phyloP scores from a whole-genome alignment of 177 flowering plant genomes.

The Vitis hybrid region DNA sequence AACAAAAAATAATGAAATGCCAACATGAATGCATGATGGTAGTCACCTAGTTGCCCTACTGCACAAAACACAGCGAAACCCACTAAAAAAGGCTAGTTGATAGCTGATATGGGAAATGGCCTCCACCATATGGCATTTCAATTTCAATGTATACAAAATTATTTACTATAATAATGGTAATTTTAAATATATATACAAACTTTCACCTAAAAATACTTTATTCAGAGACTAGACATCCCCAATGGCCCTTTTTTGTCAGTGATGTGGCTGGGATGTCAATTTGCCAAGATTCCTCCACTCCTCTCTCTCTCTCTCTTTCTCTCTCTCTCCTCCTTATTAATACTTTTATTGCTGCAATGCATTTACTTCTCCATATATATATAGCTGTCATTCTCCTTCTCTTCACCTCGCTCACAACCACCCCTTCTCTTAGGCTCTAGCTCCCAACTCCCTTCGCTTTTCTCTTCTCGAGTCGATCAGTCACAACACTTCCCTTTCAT shows the following conservation, averaged over 20 bases:
- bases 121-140: slow-evolving; percentile 24
- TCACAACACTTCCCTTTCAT: background rate
- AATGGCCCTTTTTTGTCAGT: slow-evolving; percentile 25
- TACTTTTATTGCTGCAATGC: slow-evolving; percentile 1
- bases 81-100: slow-evolving; percentile 19
- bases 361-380: slow-evolving; percentile 22
- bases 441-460: background rate
- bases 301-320: background rate
- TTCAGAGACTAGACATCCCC: slow-evolving; percentile 21
- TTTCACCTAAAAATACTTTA: background rate
- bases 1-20: background rate
- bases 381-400: slow-evolving; percentile 21
- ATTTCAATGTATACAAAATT: background rate
- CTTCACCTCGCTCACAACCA: slow-evolving; percentile 19
- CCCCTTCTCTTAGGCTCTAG: background rate
- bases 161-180: background rate
- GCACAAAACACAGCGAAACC: slow-evolving; percentile 11
- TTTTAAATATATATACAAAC: background rate
- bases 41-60: slow-evolving; percentile 1
- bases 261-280: slow-evolving; percentile 23
- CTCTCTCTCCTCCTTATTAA: background rate
- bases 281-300: slow-evolving; percentile 19
- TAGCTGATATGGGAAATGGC: slow-evolving; percentile 17
- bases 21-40: slow-evolving; percentile 26
- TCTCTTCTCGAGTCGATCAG: background rate